Evolutionary conservation across 257 asterid genomes (phyloP), one percentile per base, ranked within the genome.

Genomic region (Oldenlandia corymbosa): DNA sequence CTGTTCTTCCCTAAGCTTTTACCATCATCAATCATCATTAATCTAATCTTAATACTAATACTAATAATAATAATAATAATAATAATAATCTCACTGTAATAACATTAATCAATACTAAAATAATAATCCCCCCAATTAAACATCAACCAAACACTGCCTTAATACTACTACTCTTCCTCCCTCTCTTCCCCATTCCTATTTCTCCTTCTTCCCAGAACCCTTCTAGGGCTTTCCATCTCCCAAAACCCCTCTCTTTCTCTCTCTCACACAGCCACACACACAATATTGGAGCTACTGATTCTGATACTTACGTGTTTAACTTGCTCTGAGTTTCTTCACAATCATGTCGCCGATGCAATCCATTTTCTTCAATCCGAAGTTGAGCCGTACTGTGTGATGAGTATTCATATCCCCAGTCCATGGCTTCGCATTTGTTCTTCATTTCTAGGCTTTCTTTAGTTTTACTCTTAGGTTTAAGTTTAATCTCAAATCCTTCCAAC

Each of bases 371-470:
- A 20, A 49, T 73, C 37, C 49, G 53, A 71, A 66, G 56, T 68
- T 61, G 58, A 53, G 60, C 67, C 55, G 45, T 57, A n/a, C 20
- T 23, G 28, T 86, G 84, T 82, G 80, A 88, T 89, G 96, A 79
- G 84, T 86, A 67, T 79, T 58, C 41, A n/a, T n/a, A n/a, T n/a
- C n/a, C n/a, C n/a, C 10, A 20, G 78, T 58, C 80, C 73, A 90
- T 90, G 91, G 85, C 81, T 54, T 64, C 68, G 20, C 59, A 24
- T 34, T 49, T 39, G 16, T 10, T 23, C 68, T 23, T 49, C 58
- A 48, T 75, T 62, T 65, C 65, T 45, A 36, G 21, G 52, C 69
- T 73, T 39, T 68, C 69, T 77, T 64, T 66, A 49, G 47, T 64
- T 39, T 13, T 79, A 56, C 53, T 74, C 55, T 56, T 67, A 9